phyloP scores from a whole-genome alignment of 1,284 basidiomycete genomes.

The Melampsora americana region DNA sequence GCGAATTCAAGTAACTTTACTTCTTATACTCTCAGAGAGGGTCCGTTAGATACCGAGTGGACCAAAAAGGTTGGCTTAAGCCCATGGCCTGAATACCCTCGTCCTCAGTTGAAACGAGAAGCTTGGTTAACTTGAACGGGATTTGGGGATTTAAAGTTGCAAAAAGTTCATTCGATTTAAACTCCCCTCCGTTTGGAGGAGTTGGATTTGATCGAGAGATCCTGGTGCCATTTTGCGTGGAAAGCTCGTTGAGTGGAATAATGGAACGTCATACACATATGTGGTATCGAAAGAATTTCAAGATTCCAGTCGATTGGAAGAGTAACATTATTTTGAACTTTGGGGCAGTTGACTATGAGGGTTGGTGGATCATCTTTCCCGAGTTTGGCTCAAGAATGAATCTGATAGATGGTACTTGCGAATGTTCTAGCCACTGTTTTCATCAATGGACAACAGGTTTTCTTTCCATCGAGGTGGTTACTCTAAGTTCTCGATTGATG shows the following conservation, averaged over 20 bases:
- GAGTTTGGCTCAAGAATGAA: too few relatives aligned
- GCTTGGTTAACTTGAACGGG: conserved; percentile 29
- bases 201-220: conserved; percentile 11
- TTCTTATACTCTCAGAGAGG: conserved; percentile 22
- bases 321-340: conserved; percentile 23
- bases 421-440: conserved; percentile 41
- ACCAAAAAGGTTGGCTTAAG: conserved; percentile 18
- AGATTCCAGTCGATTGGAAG: not conserved
- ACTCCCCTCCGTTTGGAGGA: conserved; percentile 25
- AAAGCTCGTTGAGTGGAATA: conserved; percentile 27
- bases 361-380: too few relatives aligned
- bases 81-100: conserved; percentile 41
- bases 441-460: conserved; percentile 39
- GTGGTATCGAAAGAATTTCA: conserved; percentile 26
- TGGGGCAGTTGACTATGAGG: conserved; percentile 38
- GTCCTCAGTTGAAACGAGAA: conserved; percentile 5
- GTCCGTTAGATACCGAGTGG: conserved; percentile 32
- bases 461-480: conserved; percentile 44
- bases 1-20: not conserved
- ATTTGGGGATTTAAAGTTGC: conserved; percentile 32
- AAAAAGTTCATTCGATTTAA: conserved; percentile 5
- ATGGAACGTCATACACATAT: conserved; percentile 29
- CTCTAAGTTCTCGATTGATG: conserved; percentile 34
- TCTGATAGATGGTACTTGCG: too few relatives aligned
- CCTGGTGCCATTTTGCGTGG: too few relatives aligned